Evolutionary conservation across 257 asterid genomes (phyloP), one percentile per base, ranked within the genome.

Genomic region (Solanum paucissectum): DNA sequence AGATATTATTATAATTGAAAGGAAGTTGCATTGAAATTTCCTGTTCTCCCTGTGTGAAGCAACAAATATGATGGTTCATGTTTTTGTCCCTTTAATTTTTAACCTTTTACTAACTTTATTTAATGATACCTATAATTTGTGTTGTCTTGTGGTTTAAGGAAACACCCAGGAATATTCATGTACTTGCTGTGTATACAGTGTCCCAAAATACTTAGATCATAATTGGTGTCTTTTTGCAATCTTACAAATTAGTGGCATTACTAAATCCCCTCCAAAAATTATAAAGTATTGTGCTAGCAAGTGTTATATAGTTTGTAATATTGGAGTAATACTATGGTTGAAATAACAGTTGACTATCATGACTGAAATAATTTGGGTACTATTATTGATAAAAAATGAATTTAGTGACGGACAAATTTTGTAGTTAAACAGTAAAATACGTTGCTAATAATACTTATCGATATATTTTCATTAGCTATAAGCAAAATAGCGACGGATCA

Each of bases 21-120:
- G 85, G 85, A 82, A 82, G 69, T 5, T 82, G 85, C 85, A 82
- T 8, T 82, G 85, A 49, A 82, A 29, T 82, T 82, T 82, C 85
- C 85, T 29, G 69, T 82, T 29, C 13, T 18, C 85, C 64, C 68
- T 37, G 42, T 81, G 68, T 68, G 38, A 81, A 12, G 29, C 37
- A 81, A 81, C 42, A 36, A 81, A 16, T 29, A 81, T 46, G 27
- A 81, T 81, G 85, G 58, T 40, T 42, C 49, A 40, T 38, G 23
- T 40, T 46, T 16, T 23, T 44, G 69, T 49, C 20, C 69, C 85
- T 44, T 14, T 23, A 14, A 27, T 1, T 18, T 49, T 18, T 49
- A 9, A 18, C 5, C 10, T 20, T 82, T 81, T 81, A 44, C 16
- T 44, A 81, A 18, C 85, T 81, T 77, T 42, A 42, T 12, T 3